Evolutionary conservation across 768 basidiomycete species (phyloP), one percentile per base, ranked within the genome.

Genomic region (Podaxis rugospora): DNA sequence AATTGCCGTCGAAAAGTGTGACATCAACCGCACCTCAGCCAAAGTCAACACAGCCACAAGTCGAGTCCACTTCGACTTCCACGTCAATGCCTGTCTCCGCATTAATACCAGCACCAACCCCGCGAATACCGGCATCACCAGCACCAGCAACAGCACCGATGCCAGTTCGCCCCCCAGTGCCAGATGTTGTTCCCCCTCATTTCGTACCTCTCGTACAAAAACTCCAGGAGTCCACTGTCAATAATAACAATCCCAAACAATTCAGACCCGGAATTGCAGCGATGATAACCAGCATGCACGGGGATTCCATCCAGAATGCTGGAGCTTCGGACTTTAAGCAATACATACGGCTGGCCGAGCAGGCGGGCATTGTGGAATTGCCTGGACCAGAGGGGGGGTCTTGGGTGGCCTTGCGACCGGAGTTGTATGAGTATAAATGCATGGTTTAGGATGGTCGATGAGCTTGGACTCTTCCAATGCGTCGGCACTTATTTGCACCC

Each of bases 221-320:
- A 36, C 72, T 82, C 13, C 57, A 71, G 28, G 64, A 59, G 3
- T 56, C 72, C 59, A 73, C 68, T 40, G 64, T 59, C 32, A 32
- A 9, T 6, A 70, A 72, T 16, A 78, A 76, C 2, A 44, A 65
- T 23, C 13, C 42, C 3, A 61, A 63, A 25, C 65, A 69, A 16
- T 66, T 73, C 21, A 73, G 79, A 62, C 79, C 77, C 25, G 14
- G 61, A 1, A 58, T 82, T 5, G 78, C 74, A 18, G 57, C 68
- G 23, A 62, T 74, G 3, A 80, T 78, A 50, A 61, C 63, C 59
- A 62, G 52, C 16, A 42, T 59, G 18, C 53, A 57, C 39, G 21
- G 28, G 10, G 42, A 36, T 25, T 32, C 55, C 11, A 21, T 56
- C 10, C 28, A 53, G 37, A 9, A 61, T 27, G 75, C 73, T 7